Base-by-base conservation (phyloP, 306 rosid species). In the Dicorynia guianensis region DNA sequence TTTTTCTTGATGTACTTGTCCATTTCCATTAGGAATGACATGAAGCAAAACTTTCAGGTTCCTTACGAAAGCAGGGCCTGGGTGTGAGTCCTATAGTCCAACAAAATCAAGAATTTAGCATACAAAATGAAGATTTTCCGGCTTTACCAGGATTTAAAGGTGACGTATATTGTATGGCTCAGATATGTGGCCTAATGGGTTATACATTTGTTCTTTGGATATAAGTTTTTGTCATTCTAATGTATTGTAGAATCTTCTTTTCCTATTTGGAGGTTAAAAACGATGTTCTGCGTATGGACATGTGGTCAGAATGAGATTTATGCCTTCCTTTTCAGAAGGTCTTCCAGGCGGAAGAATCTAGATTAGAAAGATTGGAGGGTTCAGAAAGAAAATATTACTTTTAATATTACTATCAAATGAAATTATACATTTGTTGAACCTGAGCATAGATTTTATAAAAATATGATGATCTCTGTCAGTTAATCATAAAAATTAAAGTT, bases 91-190 rank as follows among this genome's bases (percentile, higher is more conserved):
- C 99, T 68, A 90, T 92, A 75, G 99, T 85, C 75, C 99, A 96
- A 90, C 99, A 89, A 82, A 96, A 90, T 69, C 99, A 90, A 56
- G 99, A 96, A 89, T 96, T 96, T 82, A 96, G 96, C 80, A 96
- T 96, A 82, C 98, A 90, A 78, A 96, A 87, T 86, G 99, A 96
- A 79, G 98, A 96, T 82, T 96, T 96, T 67, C 99, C 99, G 13
- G 99, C 99, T 63, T 85, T 96, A 75, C 98, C 99, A 0, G 95
- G 98, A 75, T 92, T 89, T 87, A 96, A 90, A 87, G 99, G 99
- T 96, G 79, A 65, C 20, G 75, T 61, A 68, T 83, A 69, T 71
- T 87, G 42, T 77, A 63, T 74, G 61, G 49, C 57, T 46, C 60
- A 20, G 48, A 19, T 25, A 25, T 49, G 11, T 35, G 64, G 7